Conservation (phyloP, 331 rosid genomes). For the Phaseolus coccineus region DNA sequence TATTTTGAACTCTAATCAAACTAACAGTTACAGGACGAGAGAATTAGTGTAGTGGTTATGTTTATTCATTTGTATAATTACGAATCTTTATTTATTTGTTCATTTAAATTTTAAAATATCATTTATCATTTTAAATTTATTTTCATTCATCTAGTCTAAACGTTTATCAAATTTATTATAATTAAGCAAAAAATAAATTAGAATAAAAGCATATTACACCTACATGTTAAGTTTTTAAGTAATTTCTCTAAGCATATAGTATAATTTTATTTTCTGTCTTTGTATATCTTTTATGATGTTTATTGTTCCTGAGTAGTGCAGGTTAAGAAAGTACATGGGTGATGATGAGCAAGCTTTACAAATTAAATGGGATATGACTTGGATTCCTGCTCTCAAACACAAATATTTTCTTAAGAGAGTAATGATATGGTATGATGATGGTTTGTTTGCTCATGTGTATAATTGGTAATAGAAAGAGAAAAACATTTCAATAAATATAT, state of each 20-base stretch:
- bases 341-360: conserved; percentile 40
- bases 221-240: neutral
- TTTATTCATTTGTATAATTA: neutral
- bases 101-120: neutral
- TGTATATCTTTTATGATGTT: neutral
- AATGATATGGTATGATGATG: conserved; percentile 24
- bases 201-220: neutral
- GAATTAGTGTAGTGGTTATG: neutral
- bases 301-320: conserved; percentile 39
- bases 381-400: conserved; percentile 1
- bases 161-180: neutral
- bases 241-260: neutral
- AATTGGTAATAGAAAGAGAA: neutral
- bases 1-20: neutral
- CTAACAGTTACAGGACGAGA: neutral
- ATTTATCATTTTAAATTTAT: neutral
- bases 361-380: conserved; percentile 30
- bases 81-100: neutral
- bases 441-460: conserved; percentile 15
- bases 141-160: neutral
- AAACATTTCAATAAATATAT: conserved; percentile 8
- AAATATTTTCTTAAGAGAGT: conserved; percentile 6
- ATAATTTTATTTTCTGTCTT: neutral
- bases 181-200: neutral
- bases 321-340: conserved; percentile 64